phyloP scores from a whole-genome alignment of 169 alveolate species.

The Plasmodium malariae region DNA sequence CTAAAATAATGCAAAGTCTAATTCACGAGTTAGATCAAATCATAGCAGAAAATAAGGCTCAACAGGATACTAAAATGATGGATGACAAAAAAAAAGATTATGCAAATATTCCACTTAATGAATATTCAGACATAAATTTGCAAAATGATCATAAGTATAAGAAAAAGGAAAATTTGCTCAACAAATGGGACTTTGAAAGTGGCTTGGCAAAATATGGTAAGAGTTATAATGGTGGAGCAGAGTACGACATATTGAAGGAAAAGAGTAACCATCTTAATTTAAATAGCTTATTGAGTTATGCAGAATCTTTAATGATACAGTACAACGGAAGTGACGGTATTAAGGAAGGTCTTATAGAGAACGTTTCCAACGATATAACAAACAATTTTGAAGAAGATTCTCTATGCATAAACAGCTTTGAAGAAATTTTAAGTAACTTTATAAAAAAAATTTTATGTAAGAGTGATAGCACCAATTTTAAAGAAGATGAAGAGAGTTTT shows the following conservation, averaged over 20 bases:
- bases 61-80: neutral
- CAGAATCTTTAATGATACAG: constrained; percentile 43
- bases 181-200: too few species aligned
- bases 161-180: too few species aligned
- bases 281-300: constrained; percentile 57
- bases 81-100: neutral
- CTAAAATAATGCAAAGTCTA: constrained; percentile 4
- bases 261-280: neutral
- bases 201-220: too few species aligned
- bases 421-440: constrained; percentile 63
- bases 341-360: neutral
- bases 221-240: too few species aligned
- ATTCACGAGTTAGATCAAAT: constrained; percentile 14
- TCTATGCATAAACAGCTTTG: constrained; percentile 26
- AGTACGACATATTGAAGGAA: too few species aligned
- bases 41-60: neutral
- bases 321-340: constrained; percentile 9
- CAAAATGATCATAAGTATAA: neutral
- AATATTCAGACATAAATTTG: neutral
- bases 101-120: neutral
- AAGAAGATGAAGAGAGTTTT: neutral
- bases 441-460: constrained; percentile 26
- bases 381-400: constrained; percentile 12
- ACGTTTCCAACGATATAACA: neutral
- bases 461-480: neutral